These are phyloP conservation scores for Tylopilus sp. DNA, from an alignment of 1,284 basidiomycete species.

Conservation along the genomic window DNA sequence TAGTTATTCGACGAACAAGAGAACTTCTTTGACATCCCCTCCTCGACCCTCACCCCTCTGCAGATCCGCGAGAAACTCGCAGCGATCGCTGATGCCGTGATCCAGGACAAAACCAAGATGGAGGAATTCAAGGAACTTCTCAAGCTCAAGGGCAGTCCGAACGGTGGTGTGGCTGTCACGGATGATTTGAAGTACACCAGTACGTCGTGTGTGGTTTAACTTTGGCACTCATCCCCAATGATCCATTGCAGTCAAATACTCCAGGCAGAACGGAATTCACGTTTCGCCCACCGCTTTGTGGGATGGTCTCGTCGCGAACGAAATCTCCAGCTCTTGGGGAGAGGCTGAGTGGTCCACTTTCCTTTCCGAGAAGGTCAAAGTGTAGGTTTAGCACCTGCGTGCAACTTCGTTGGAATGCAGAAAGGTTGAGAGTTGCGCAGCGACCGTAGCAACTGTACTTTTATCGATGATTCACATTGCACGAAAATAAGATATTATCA, in stretches of 20 bases:
- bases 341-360: conserved; percentile 85
- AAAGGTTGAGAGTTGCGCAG: neutral
- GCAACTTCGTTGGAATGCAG: neutral
- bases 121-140: conserved; percentile 63
- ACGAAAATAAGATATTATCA: neutral
- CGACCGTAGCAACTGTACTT: neutral
- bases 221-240: neutral
- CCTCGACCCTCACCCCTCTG: conserved; percentile 66
- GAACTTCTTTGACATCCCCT: conserved; percentile 77
- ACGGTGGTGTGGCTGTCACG: conserved; percentile 75
- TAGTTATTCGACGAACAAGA: conserved; percentile 77
- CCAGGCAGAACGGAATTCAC: conserved; percentile 89
- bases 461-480: neutral
- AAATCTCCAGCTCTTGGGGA: conserved; percentile 83
- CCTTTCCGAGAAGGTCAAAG: conserved; percentile 61
- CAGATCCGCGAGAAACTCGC: conserved; percentile 79
- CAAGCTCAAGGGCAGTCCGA: conserved; percentile 60
- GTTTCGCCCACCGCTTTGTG: conserved; percentile 87
- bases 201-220: conserved; percentile 36
- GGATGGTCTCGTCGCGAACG: conserved; percentile 80
- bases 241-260: conserved; percentile 68
- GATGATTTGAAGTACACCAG: conserved; percentile 85
- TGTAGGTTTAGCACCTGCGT: conserved; percentile 22
- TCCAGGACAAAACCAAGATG: conserved; percentile 45
- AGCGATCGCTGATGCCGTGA: conserved; percentile 51